These are phyloP conservation scores for Thoreauomyces humboldtii DNA, from an alignment of 192 early-diverging fungal genomes.

Conservation along the genomic window DNA sequence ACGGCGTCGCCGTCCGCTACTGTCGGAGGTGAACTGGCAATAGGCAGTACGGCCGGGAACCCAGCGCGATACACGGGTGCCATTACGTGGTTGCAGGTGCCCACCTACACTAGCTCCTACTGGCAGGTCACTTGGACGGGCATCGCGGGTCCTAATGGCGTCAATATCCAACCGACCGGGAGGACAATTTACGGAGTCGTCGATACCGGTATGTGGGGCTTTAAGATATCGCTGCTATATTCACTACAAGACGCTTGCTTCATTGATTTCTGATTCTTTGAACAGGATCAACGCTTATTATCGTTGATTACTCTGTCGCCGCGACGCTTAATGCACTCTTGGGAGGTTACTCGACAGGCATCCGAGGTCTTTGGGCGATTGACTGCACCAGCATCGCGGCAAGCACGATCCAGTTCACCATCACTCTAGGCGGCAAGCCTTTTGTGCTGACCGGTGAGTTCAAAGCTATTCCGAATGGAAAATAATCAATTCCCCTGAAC, in stretches of 20 bases:
- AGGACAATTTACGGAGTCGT: conserved; percentile 10
- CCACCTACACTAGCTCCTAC: conserved; percentile 11
- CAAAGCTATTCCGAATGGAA: no score
- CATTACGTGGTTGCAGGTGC: conserved; percentile 24
- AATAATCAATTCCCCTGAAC: neutral
- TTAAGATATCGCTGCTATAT: neutral
- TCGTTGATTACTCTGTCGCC: conserved; percentile 20
- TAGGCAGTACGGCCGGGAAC: conserved; percentile 18
- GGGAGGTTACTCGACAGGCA: conserved; percentile 5
- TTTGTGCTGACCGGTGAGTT: conserved; percentile 16
- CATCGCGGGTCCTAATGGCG: conserved; percentile 5
- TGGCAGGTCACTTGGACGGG: conserved; percentile 22
- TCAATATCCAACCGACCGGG: conserved; percentile 10
- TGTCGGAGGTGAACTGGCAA: conserved; percentile 17
- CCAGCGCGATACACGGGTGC: conserved; percentile 22
- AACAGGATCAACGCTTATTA: conserved; percentile 21
- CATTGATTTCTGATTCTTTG: no score
- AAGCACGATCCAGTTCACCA: conserved; percentile 9
- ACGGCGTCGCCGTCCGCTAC: neutral
- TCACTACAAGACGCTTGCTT: neutral
- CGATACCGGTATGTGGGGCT: conserved; percentile 13
- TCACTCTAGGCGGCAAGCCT: conserved; percentile 10
- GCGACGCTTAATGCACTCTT: conserved; percentile 1
- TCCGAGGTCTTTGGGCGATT: conserved; percentile 19
- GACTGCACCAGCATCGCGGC: neutral